Base-by-base conservation (phyloP, 768 basidiomycete species). In the Termitomyces eurrhizus region DNA sequence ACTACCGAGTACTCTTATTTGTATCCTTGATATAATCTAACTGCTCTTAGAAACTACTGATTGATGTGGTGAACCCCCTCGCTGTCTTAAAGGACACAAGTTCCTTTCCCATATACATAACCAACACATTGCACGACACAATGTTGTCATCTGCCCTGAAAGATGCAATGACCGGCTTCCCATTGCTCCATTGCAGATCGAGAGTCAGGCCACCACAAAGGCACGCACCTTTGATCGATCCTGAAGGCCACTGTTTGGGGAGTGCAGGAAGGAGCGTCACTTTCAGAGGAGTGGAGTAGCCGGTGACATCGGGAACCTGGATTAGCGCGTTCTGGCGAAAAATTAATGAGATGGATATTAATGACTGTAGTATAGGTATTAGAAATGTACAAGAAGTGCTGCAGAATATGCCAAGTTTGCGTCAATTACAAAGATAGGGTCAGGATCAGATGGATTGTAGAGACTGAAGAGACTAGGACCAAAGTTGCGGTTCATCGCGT, bases 231-330 rank as follows among this genome's bases (percentile, higher is more conserved):
- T 70, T 79, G 32, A 91, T 80, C n/a, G 77, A 79, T 2, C 90
- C 89, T n/a, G n/a, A n/a, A n/a, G n/a, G n/a, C n/a, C n/a, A n/a
- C n/a, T n/a, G n/a, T n/a, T n/a, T n/a, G n/a, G n/a, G n/a, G n/a
- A n/a, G n/a, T n/a, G n/a, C n/a, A n/a, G n/a, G n/a, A n/a, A n/a
- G n/a, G n/a, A n/a, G n/a, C n/a, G n/a, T n/a, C n/a, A n/a, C n/a
- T n/a, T n/a, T n/a, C n/a, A n/a, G n/a, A n/a, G n/a, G n/a, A n/a
- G n/a, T n/a, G n/a, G n/a, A n/a, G n/a, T n/a, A n/a, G n/a, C n/a
- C n/a, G n/a, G n/a, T n/a, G n/a, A 85, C 83, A 63, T 91, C 89
- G 0, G 86, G 85, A 6, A 82, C 86, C 73, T 90, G 87, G n/a
- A 91, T 54, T 24, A 91, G 73, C 7, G 80, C 87, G 60, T 90